Evolutionary conservation across 2,329 filamentous ascomycete genomes (phyloP).

Genomic region (Lachnellula arida): DNA sequence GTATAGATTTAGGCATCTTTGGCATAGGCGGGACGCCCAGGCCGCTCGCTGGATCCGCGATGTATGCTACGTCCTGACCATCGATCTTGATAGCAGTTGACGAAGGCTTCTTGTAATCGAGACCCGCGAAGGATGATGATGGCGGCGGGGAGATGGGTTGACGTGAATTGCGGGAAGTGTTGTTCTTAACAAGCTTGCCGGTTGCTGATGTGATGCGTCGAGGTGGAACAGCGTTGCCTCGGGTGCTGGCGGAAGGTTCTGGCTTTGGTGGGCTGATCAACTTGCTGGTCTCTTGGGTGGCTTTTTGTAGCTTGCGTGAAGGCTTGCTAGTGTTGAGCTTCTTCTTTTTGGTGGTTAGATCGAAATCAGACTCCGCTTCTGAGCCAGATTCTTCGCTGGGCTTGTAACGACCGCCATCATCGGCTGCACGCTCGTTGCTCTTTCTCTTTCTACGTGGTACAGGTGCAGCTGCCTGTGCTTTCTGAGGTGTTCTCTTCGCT

Average conservation of each 20-base stretch:
- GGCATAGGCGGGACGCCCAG: slow-evolving; percentile 17
- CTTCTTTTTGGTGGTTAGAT: slow-evolving; percentile 12
- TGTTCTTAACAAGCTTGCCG: slow-evolving; percentile 2
- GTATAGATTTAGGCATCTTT: slow-evolving; percentile 23
- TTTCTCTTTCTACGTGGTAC: slow-evolving; percentile 16
- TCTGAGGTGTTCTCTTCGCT: neutral
- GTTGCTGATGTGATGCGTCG: neutral
- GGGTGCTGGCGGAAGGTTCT: neutral
- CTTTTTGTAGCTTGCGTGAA: slow-evolving; percentile 19
- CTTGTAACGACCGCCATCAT: slow-evolving; percentile 21
- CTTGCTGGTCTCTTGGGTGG: slow-evolving; percentile 2
- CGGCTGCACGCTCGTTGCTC: slow-evolving; percentile 12
- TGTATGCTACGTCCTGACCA: slow-evolving; percentile 16
- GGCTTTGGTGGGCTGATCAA: neutral
- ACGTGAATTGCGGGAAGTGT: slow-evolving; percentile 3
- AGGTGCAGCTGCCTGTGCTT: slow-evolving; percentile 8
- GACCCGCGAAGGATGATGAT: slow-evolving; percentile 12
- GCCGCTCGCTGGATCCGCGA: slow-evolving; percentile 1
- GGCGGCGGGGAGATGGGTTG: slow-evolving; percentile 18
- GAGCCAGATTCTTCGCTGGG: slow-evolving; percentile 14
- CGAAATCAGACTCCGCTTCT: slow-evolving; percentile 17
- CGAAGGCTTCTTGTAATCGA: slow-evolving; percentile 16
- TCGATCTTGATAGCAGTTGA: neutral
- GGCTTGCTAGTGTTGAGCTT: slow-evolving; percentile 3
- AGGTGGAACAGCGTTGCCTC: neutral